A percentile compares a stretch with the other conserved stretches of the same genome.
Evolutionary conservation across 2,329 filamentous ascomycete species (phyloP).

Genomic region (Aspergillus sp.): DNA sequence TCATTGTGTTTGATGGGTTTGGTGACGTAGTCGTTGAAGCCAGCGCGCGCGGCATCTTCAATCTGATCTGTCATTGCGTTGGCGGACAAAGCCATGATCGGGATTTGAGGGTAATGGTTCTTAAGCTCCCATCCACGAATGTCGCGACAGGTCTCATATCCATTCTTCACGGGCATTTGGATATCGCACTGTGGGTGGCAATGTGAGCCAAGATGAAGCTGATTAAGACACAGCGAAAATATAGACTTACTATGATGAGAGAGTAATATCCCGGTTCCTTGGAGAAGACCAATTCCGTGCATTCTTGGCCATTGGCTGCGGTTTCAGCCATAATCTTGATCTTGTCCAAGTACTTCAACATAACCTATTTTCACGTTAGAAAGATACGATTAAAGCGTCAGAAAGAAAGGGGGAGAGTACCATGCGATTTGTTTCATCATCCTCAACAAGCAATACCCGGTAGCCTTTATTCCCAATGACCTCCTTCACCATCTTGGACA

Average conservation of each 20-base stretch:
- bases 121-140: slow-evolving; percentile 43
- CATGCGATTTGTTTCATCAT: slow-evolving; percentile 47
- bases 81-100: slow-evolving; percentile 47
- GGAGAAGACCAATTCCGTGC: slow-evolving; percentile 43
- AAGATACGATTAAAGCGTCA: background rate
- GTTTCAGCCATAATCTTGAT: slow-evolving; percentile 43
- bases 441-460: slow-evolving; percentile 43
- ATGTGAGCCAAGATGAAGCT: background rate
- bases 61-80: slow-evolving; percentile 49
- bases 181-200: slow-evolving; percentile 39
- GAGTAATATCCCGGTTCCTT: slow-evolving; percentile 45
- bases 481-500: slow-evolving; percentile 45
- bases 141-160: slow-evolving; percentile 44
- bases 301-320: slow-evolving; percentile 44
- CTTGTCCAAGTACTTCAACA: slow-evolving; percentile 46
- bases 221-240: no score
- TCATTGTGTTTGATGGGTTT: slow-evolving; percentile 48
- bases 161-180: slow-evolving; percentile 48
- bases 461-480: slow-evolving; percentile 44
- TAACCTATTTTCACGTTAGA: slow-evolving; percentile 33
- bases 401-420: slow-evolving; percentile 16
- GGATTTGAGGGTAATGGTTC: slow-evolving; percentile 43
- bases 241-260: slow-evolving; percentile 41
- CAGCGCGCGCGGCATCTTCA: slow-evolving; percentile 41
- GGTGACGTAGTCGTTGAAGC: slow-evolving; percentile 47